These are phyloP conservation scores for Firmiana major DNA, from an alignment of 345 rosid genomes.

Conservation along the genomic window DNA sequence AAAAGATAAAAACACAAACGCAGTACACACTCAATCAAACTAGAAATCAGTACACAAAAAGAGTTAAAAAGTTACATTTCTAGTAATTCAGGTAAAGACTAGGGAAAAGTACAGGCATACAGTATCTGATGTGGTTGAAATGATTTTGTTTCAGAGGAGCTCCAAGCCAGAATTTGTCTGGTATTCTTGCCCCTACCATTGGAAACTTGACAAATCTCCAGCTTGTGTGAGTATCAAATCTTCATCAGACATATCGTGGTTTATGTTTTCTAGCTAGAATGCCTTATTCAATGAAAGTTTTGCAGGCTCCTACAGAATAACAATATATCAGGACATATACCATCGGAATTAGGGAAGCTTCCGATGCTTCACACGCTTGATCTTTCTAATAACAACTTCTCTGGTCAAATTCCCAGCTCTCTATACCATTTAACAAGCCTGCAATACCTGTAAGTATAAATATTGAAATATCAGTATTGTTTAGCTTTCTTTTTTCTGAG, in stretches of 20 bases:
- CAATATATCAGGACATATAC: slow-evolving; percentile 69
- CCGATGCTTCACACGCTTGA: slow-evolving; percentile 73
- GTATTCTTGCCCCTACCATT: slow-evolving; percentile 63
- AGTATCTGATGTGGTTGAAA: slow-evolving; percentile 1
- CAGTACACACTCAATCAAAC: neutral
- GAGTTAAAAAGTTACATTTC: neutral
- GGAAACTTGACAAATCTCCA: slow-evolving; percentile 81
- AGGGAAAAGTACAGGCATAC: neutral
- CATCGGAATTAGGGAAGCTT: slow-evolving; percentile 70
- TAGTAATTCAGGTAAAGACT: neutral
- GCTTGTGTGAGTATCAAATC: slow-evolving; percentile 53
- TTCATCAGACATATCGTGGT: neutral
- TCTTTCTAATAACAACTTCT: slow-evolving; percentile 71
- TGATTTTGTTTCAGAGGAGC: slow-evolving; percentile 54
- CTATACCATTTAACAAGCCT: slow-evolving; percentile 52
- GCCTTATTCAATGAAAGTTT: slow-evolving; percentile 7
- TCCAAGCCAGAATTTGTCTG: slow-evolving; percentile 79
- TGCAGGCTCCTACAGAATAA: slow-evolving; percentile 77
- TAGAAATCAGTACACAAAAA: neutral
- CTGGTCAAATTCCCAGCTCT: slow-evolving; percentile 59
- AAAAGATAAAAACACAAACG: neutral
- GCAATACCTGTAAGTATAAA: slow-evolving; percentile 63
- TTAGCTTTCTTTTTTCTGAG: neutral
- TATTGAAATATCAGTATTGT: neutral
- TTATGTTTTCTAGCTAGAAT: neutral